Base-by-base conservation (phyloP, 768 basidiomycete genomes). In the Termitomyces sp. region DNA sequence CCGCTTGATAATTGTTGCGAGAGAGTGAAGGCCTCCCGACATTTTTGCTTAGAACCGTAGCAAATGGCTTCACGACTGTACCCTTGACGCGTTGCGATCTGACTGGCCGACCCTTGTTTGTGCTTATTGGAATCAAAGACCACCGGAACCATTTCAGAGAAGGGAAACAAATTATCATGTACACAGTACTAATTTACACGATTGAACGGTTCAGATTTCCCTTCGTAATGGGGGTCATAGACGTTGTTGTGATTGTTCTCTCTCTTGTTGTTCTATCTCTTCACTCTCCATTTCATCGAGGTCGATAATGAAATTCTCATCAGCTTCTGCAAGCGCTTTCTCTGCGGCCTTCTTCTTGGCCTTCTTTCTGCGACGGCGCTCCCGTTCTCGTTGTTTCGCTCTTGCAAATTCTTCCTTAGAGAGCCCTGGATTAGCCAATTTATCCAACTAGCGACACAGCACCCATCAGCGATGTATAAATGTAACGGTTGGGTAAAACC, bases 1-100 rank as follows among this genome's bases (percentile, higher is more conserved):
- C 89, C 90, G 84, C 72, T 91, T 92, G 70, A 90, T 89, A 59
- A 92, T 85, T 10, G 90, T 92, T 27, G 88, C 85, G 25, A 92
- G 75, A 23, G 89, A 88, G 68, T 92, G 81, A 17, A 92, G 68
- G 9, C 89, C 87, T 41, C 71, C 73, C 21, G 80, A 80, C 68
- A 74, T 77, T 34, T 27, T 65, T 29, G 11, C 21, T 27, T 14
- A 54, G 11, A 10, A 42, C n/a, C n/a, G 38, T 31, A 29, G 35
- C 32, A 45, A 32, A 11, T 6, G 21, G 16, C 51, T 48, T 35
- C 47, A 32, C 27, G 32, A 50, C 53, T 5, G 32, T n/a, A 16
- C 6, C 17, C 14, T 45, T 51, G 49, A 58, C 58, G 61, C 61
- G 54, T 61, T 45, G 53, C 34, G 23, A 47, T 31, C 21, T 34